phyloP scores from a whole-genome alignment of 2,329 filamentous ascomycete species.

The Ascocoryne sarcoides region DNA sequence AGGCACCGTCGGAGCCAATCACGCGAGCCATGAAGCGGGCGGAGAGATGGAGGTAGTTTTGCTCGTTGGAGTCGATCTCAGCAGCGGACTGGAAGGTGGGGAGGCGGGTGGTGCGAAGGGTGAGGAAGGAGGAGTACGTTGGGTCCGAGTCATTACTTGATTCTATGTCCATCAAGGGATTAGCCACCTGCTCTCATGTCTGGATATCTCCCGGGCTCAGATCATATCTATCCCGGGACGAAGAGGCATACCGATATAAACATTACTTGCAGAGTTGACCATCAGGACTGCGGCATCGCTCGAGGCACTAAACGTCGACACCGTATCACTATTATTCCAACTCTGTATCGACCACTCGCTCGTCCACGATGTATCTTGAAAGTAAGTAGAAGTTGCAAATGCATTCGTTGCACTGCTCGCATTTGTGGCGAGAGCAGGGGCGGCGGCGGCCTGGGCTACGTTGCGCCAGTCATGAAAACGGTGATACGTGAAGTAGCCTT shows the following conservation, averaged over 20 bases:
- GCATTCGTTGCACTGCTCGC: constrained; percentile 12
- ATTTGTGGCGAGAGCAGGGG: constrained; percentile 13
- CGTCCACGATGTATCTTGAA: constrained; percentile 16
- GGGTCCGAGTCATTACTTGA: constrained; percentile 12
- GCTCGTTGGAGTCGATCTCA: constrained; percentile 22
- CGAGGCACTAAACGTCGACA: neutral
- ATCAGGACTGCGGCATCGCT: constrained; percentile 18
- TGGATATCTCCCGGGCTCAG: too few species aligned
- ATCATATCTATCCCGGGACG: too few species aligned
- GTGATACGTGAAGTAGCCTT: constrained; percentile 24
- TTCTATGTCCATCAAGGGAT: constrained; percentile 15
- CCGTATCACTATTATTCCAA: constrained; percentile 24
- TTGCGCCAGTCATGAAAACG: constrained; percentile 25
- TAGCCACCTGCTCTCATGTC: too few species aligned
- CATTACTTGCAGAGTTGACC: constrained; percentile 24
- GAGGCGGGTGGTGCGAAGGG: constrained; percentile 23
- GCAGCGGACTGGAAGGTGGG: constrained; percentile 23
- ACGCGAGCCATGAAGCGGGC: constrained; percentile 24
- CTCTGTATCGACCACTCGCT: constrained; percentile 23
- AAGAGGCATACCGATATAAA: constrained; percentile 22
- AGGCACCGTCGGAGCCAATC: constrained; percentile 23
- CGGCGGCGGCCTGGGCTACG: constrained; percentile 7
- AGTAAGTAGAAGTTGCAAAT: constrained; percentile 18
- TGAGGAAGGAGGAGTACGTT: constrained; percentile 23
- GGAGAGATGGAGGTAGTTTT: constrained; percentile 24